Evolutionary conservation across 1,284 basidiomycete species (phyloP).

Genomic region (Ceratobasidium sp.): DNA sequence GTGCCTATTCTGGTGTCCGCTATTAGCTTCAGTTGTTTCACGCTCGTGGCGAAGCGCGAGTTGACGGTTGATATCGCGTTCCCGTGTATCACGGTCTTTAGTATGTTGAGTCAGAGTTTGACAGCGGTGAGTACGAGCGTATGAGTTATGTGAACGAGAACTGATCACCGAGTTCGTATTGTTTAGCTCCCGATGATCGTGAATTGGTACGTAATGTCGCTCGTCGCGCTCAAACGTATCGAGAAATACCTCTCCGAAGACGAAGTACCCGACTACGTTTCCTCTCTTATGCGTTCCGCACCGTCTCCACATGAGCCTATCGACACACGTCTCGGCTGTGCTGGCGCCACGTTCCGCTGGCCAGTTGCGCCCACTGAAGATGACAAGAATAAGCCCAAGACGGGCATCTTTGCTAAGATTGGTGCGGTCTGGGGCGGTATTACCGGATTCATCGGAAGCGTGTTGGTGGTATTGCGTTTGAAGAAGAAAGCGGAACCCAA

Average conservation of each 20-base stretch:
- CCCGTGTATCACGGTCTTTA: constrained; percentile 44
- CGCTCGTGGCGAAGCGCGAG: constrained; percentile 36
- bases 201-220: constrained; percentile 42
- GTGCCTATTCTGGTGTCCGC: constrained; percentile 43
- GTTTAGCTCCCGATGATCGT: constrained; percentile 48
- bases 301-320: constrained; percentile 35
- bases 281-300: constrained; percentile 46
- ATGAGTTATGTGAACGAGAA: background rate
- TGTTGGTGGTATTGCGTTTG: constrained; percentile 10
- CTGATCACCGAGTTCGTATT: background rate
- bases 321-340: constrained; percentile 42
- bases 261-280: constrained; percentile 49
- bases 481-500: constrained; percentile 17
- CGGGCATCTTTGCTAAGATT: constrained; percentile 37
- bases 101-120: constrained; percentile 45
- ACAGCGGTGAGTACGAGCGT: constrained; percentile 36
- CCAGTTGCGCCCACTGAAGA: constrained; percentile 32
- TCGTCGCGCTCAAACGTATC: constrained; percentile 48
- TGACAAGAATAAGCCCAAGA: constrained; percentile 30
- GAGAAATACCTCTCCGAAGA: constrained; percentile 48
- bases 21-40: constrained; percentile 42
- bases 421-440: constrained; percentile 32
- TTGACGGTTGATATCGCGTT: constrained; percentile 46
- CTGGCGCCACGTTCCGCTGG: constrained; percentile 48
- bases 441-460: constrained; percentile 12